Conservation (phyloP, 345 rosid genomes). For the Heritiera fomes region DNA sequence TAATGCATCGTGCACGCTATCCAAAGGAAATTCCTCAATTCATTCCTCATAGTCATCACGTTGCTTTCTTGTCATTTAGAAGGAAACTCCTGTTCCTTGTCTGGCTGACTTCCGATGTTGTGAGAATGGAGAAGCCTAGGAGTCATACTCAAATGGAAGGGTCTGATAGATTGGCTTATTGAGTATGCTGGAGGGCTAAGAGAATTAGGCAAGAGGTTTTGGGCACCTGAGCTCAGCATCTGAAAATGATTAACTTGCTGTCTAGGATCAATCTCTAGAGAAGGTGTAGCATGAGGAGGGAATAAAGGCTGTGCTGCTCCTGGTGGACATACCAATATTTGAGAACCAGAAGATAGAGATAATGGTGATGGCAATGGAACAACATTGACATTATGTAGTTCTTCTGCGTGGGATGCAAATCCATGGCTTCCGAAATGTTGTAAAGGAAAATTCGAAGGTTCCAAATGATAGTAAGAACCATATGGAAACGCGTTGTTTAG, state of each 20-base stretch:
- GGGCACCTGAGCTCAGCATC: slow-evolving; percentile 43
- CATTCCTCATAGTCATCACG: neutral
- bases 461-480: slow-evolving; percentile 47
- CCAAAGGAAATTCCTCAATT: neutral
- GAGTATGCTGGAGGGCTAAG: slow-evolving; percentile 16
- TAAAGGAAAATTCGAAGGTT: slow-evolving; percentile 40
- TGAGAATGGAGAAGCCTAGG: slow-evolving; percentile 36
- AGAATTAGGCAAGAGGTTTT: slow-evolving; percentile 25
- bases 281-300: slow-evolving; percentile 32
- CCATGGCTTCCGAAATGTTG: slow-evolving; percentile 40
- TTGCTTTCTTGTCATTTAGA: slow-evolving; percentile 26
- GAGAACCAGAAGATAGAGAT: slow-evolving; percentile 48
- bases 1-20: neutral
- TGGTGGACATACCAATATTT: slow-evolving; percentile 49
- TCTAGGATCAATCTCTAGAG: slow-evolving; percentile 41
- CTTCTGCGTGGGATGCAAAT: slow-evolving; percentile 34
- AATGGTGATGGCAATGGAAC: slow-evolving; percentile 51
- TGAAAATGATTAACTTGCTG: slow-evolving; percentile 55
- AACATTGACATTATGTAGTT: slow-evolving; percentile 39
- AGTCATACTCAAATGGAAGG: slow-evolving; percentile 23
- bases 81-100: slow-evolving; percentile 32
- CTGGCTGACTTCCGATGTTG: slow-evolving; percentile 28
- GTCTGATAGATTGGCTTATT: slow-evolving; percentile 17
- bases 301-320: slow-evolving; percentile 44
- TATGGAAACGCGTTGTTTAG: slow-evolving; percentile 31